A percentile compares a stretch with the other conserved stretches of the same genome.
Evolutionary conservation across 306 rosid genomes (phyloP).

Genomic region (Crotalaria pallida): DNA sequence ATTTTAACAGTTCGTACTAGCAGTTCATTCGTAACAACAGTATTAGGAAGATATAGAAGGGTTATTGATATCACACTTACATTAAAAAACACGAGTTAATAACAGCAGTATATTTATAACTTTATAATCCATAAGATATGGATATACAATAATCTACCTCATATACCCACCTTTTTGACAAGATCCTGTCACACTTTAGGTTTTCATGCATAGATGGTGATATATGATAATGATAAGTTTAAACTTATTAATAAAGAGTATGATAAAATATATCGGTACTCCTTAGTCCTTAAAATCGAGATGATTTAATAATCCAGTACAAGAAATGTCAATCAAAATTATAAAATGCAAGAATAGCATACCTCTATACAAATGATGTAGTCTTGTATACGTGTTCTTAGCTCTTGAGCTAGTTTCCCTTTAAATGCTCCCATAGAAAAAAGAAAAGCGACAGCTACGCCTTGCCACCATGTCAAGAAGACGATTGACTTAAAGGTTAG

Average conservation of each 20-base stretch:
- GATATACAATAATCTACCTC: not conserved
- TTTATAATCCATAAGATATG: not conserved
- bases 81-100: no score
- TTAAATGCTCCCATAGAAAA: conserved; percentile 78
- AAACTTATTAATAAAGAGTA: not conserved
- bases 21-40: no score
- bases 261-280: no score
- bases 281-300: conserved; percentile 2
- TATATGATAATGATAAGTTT: not conserved
- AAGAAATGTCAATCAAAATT: not conserved
- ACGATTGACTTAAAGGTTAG: conserved; percentile 84
- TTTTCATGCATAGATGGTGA: not conserved
- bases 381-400: conserved; percentile 86
- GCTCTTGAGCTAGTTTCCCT: conserved; percentile 81
- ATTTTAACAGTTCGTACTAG: no score
- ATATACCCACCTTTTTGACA: not conserved
- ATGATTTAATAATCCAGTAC: not conserved
- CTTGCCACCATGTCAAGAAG: conserved; percentile 99
- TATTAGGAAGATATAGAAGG: no score
- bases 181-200: not conserved
- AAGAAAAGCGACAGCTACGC: conserved; percentile 87
- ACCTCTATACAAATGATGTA: conserved; percentile 99
- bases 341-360: conserved; percentile 12
- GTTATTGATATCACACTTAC: not conserved
- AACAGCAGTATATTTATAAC: not conserved